phyloP scores from a whole-genome alignment of 768 basidiomycete species.

The Macrolepiota albuminosa region DNA sequence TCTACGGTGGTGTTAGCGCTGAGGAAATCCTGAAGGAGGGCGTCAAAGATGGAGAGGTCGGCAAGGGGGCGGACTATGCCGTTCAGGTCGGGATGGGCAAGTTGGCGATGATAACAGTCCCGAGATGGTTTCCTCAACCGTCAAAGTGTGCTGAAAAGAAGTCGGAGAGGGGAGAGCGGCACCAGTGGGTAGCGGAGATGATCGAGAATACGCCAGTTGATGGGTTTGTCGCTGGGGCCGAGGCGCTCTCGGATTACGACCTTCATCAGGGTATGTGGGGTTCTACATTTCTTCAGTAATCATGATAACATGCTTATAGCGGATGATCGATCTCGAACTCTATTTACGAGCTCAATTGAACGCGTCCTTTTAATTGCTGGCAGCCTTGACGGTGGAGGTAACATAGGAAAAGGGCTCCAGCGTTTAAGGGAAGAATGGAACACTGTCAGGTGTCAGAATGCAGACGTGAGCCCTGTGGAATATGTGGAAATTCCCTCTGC shows the following conservation, averaged over 20 bases:
- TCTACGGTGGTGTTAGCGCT: constrained; percentile 18
- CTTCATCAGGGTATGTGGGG: constrained; percentile 18
- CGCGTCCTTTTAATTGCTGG: constrained; percentile 43
- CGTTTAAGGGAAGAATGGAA: constrained; percentile 25
- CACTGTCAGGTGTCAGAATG: constrained; percentile 2
- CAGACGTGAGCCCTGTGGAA: constrained; percentile 17
- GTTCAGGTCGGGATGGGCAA: constrained; percentile 33
- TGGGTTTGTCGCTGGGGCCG: constrained; percentile 43
- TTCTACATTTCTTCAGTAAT: background rate
- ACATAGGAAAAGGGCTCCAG: constrained; percentile 35
- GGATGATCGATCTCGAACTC: constrained; percentile 11
- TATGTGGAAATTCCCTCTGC: constrained; percentile 31
- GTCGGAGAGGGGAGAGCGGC: constrained; percentile 9
- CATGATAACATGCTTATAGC: background rate
- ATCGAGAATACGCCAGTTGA: constrained; percentile 32
- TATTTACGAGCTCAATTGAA: constrained; percentile 23
- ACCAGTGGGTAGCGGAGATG: constrained; percentile 31
- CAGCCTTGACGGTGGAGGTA: constrained; percentile 42
- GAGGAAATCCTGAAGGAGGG: constrained; percentile 6
- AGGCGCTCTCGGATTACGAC: constrained; percentile 43
- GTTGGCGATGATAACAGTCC: constrained; percentile 37
- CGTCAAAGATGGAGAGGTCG: constrained; percentile 9
- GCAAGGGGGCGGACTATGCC: constrained; percentile 22
- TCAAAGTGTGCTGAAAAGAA: constrained; percentile 23
- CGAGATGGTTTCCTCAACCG: constrained; percentile 45